Evolutionary conservation across 495 filamentous ascomycete genomes (phyloP), one percentile per base, ranked within the genome.

Genomic region (Trichoderma orchidacearum): DNA sequence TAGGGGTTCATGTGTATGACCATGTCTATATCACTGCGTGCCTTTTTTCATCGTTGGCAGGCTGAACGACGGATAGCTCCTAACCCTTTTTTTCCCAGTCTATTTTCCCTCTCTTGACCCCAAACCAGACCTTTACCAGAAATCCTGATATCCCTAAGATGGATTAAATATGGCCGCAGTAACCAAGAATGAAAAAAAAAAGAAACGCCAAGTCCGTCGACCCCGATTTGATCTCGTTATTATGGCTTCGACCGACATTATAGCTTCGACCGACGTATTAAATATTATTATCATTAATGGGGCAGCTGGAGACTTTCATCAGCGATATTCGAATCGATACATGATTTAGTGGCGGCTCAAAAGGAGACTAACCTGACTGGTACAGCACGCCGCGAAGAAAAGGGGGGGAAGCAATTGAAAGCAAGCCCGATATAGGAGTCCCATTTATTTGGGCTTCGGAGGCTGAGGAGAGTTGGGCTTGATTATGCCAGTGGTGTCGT

Each of bases 401-500:
- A 23, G 27, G 23, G 27, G 41, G 41, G 41, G 27, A 48, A 48
- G 41, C 41, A 48, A 27, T 25, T 11, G 21, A 48, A 25, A 25
- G 17, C 18, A 25, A 25, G 8, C 18, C 18, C 23, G 11, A n/a
- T 21, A 53, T 2, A 23, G 13, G 30, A 32, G 27, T 12, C 28
- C 21, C 32, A 8, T n/a, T 53, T 32, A 53, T 53, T 53, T 53
- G 28, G 51, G 51, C 51, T 48, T 48, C 27, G 51, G 51, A 12
- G 51, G 51, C 51, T 53, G 28, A 23, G 51, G 51, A 30, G 28
- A 30, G 51, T 31, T 53, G 51, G 51, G 51, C 51, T 53, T 53
- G 28, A 53, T 23, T 8, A 53, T 32, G 30, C 51, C 51, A 30
- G 51, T 53, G 51, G 51, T 53, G 30, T 53, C 51, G 12, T 53